A percentile compares a stretch with the other conserved stretches of the same genome.
phyloP scores from a whole-genome alignment of 257 asterid genomes.

The Striga asiatica region DNA sequence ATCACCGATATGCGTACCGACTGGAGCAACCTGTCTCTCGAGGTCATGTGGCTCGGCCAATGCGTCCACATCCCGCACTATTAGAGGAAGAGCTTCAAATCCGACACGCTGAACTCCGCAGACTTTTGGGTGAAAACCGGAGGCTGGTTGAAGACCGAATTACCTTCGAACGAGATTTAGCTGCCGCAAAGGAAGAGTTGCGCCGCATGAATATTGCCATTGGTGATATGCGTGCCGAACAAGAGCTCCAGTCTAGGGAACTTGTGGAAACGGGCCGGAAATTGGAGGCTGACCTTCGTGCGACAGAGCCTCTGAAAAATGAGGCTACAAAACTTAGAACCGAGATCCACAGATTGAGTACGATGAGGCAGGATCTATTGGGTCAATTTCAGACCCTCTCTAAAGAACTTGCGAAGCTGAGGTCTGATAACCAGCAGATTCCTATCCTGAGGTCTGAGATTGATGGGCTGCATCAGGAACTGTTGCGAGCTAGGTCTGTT shows the following conservation, averaged over 20 bases:
- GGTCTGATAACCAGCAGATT: conserved; percentile 69
- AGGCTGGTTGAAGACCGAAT: conserved; percentile 71
- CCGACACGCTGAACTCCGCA: conserved; percentile 61
- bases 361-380: conserved; percentile 53
- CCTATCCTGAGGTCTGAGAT: conserved; percentile 64
- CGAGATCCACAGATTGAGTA: conserved; percentile 61
- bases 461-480: conserved; percentile 82
- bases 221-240: conserved; percentile 73
- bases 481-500: conserved; percentile 71
- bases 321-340: conserved; percentile 64
- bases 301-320: conserved; percentile 60
- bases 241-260: conserved; percentile 67
- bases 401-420: conserved; percentile 53
- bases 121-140: conserved; percentile 78
- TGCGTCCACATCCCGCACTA: conserved; percentile 77
- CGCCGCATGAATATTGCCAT: conserved; percentile 60
- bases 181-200: conserved; percentile 72
- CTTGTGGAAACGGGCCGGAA: conserved; percentile 61
- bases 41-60: conserved; percentile 50
- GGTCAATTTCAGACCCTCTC: conserved; percentile 57
- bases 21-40: conserved; percentile 43
- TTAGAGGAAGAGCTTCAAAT: conserved; percentile 90
- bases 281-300: conserved; percentile 84
- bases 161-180: conserved; percentile 57
- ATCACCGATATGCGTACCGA: conserved; percentile 57